These are phyloP conservation scores for Quaeritorhiza haematococci DNA, from an alignment of 371 early-diverging fungal species.

Conservation along the genomic window DNA sequence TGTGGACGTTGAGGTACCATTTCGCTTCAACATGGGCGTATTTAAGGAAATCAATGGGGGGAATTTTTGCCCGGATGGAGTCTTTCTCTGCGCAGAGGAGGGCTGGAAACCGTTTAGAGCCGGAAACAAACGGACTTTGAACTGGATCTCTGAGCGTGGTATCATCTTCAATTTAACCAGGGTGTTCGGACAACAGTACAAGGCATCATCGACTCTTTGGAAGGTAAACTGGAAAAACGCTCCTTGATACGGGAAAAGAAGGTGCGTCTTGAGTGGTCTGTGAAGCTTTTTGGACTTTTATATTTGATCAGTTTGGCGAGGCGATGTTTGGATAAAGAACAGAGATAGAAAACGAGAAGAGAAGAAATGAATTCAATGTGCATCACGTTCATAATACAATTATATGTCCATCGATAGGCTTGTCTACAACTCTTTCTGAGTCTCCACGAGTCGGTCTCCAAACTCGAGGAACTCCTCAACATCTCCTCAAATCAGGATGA, in stretches of 20 bases:
- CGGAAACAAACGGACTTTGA: no score
- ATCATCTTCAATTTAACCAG: constrained; percentile 9
- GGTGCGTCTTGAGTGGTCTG: constrained; percentile 22
- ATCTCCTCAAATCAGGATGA: constrained; percentile 44
- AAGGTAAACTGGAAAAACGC: constrained; percentile 56
- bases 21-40: background rate
- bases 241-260: constrained; percentile 66
- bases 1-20: constrained; percentile 53
- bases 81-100: no score
- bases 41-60: background rate
- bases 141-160: background rate
- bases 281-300: background rate
- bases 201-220: constrained; percentile 48
- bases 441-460: constrained; percentile 69
- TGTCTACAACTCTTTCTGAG: constrained; percentile 60
- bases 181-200: constrained; percentile 41
- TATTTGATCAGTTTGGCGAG: background rate
- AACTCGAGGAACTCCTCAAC: constrained; percentile 65
- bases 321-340: no score
- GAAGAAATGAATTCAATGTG: no score
- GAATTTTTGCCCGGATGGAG: no score
- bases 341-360: no score
- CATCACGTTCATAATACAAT: no score
- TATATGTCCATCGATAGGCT: constrained; percentile 33
- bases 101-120: no score